Conservation (phyloP, 306 rosid genomes). For the Vigna angularis region DNA sequence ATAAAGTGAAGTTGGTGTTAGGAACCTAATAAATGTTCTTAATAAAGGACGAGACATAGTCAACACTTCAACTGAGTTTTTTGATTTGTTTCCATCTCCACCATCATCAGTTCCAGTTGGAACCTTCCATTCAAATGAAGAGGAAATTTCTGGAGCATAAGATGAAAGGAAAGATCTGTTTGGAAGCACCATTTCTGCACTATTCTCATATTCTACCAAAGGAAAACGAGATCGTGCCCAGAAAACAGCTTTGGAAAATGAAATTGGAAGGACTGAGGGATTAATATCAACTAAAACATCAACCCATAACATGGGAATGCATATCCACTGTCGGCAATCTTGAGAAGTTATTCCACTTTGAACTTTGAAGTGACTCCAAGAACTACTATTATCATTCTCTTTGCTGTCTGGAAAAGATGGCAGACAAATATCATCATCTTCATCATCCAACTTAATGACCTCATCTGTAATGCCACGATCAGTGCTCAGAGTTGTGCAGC, state of each 20-base stretch:
- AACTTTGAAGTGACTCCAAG: constrained; percentile 72
- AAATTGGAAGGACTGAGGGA: constrained; percentile 76
- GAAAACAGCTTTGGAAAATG: constrained; percentile 92
- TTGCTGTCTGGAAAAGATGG: constrained; percentile 49
- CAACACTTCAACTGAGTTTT: constrained; percentile 79
- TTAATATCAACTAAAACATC: constrained; percentile 76
- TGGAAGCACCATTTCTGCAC: constrained; percentile 72
- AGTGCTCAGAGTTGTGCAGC: constrained; percentile 48
- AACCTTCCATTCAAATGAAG: constrained; percentile 86
- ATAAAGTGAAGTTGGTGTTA: constrained; percentile 45
- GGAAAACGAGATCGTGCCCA: constrained; percentile 95
- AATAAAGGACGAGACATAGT: constrained; percentile 71
- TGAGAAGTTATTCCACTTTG: constrained; percentile 72
- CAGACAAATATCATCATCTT: constrained; percentile 55
- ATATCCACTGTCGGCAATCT: constrained; percentile 84
- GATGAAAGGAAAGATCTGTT: constrained; percentile 75
- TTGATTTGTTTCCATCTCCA: constrained; percentile 74
- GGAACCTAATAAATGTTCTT: constrained; percentile 77
- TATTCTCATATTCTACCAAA: constrained; percentile 70
- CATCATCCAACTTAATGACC: constrained; percentile 53
- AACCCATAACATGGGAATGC: constrained; percentile 96
- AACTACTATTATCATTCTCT: constrained; percentile 64
- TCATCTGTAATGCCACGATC: constrained; percentile 47
- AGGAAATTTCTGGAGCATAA: constrained; percentile 68
- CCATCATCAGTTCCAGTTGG: constrained; percentile 97